These are phyloP conservation scores for Rhizophora mangle DNA, from an alignment of 345 rosid genomes.

Conservation along the genomic window DNA sequence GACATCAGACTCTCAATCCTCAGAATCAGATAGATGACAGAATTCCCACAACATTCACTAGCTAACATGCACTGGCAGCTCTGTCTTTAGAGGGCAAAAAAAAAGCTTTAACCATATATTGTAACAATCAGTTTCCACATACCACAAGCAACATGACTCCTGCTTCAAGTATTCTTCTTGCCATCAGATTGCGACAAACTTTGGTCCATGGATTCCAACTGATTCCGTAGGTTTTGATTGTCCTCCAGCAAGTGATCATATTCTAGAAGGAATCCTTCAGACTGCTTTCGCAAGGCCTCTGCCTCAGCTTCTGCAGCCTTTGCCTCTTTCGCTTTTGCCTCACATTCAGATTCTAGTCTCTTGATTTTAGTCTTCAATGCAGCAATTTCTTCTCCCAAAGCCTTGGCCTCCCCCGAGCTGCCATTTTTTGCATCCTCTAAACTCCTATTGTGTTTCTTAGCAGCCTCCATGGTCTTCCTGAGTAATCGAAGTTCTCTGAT, in stretches of 20 bases:
- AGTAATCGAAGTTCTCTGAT: constrained; percentile 71
- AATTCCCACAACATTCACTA: too few relatives aligned
- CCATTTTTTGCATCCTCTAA: constrained; percentile 52
- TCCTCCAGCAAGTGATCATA: constrained; percentile 67
- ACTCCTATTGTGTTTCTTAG: constrained; percentile 66
- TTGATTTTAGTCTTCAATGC: constrained; percentile 41
- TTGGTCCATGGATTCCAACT: constrained; percentile 54
- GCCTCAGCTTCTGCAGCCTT: constrained; percentile 55
- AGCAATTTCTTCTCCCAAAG: constrained; percentile 45
- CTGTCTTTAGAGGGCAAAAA: too few relatives aligned
- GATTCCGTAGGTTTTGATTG: constrained; percentile 61
- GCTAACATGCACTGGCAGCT: too few relatives aligned
- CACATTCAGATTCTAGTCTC: constrained; percentile 48
- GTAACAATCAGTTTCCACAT: too few relatives aligned
- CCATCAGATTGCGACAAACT: constrained; percentile 34
- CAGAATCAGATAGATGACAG: too few relatives aligned
- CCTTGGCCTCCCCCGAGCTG: constrained; percentile 43
- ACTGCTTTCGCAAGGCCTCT: constrained; percentile 62
- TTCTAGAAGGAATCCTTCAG: constrained; percentile 67
- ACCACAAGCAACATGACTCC: background rate
- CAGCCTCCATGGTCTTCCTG: constrained; percentile 72
- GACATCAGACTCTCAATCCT: too few relatives aligned
- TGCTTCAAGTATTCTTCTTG: constrained; percentile 44
- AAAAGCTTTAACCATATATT: too few relatives aligned
- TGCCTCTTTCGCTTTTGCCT: constrained; percentile 50